Evolutionary conservation across 495 filamentous ascomycete genomes (phyloP), one percentile per base, ranked within the genome.

Genomic region (Penicillium odoratum): DNA sequence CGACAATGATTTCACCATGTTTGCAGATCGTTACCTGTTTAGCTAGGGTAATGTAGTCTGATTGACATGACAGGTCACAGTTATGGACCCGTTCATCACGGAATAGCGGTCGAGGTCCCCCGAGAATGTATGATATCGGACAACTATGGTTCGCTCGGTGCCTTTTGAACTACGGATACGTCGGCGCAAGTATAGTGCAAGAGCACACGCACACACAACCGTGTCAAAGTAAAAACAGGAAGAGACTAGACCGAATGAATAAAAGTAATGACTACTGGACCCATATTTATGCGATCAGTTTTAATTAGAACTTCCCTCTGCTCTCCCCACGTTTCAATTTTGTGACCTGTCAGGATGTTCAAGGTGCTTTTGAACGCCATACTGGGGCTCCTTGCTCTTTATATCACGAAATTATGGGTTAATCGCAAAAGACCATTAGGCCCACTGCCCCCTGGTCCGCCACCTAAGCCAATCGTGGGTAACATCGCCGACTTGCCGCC

Each of bases 401-500:
- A 40, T n/a, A 7, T 40, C 5, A 16, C 15, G 5, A 40, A 16
- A 40, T 0, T n/a, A 40, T 40, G 38, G 38, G 5, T 40, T 1
- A 13, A 5, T n/a, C 13, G 13, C 7, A 40, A 40, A 40, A 40
- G n/a, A 4, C 1, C 38, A 15, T n/a, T 16, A 7, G 38, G 38
- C 4, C 38, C 38, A 43, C 40, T 43, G 30, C 78, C 80, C 11
- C 79, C 81, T 0, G 79, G 79, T 1, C 81, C 79, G 0, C 74
- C 61, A 44, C 64, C 68, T 0, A 51, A 72, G 7, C 77, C 77
- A 11, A 45, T 83, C 10, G 51, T 83, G 21, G 78, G 81, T 5
- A 82, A 82, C 61, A 16, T 82, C 9, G 56, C 59, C 6, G 77
- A 82, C 51, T 58, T 81, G 4, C 80, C 80, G 7, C 55, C 67